Base-by-base conservation (phyloP, 2,329 filamentous ascomycete species). In the Trichoderma sp. region DNA sequence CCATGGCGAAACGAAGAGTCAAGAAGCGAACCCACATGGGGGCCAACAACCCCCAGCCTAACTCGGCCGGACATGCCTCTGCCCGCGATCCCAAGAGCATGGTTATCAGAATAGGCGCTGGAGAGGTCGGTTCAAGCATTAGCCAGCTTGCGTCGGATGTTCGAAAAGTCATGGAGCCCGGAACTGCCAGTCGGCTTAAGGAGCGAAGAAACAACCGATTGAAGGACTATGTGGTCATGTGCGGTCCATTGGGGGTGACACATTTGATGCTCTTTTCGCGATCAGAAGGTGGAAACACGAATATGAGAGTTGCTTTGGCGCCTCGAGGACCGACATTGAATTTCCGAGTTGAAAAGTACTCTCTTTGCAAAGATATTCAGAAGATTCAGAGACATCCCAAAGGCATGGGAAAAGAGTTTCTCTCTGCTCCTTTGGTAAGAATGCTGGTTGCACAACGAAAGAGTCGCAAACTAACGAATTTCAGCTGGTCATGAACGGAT, bases 401-500 rank as follows among this genome's bases (percentile, higher is more conserved):
- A 77, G 91, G 90, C 59, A 91, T 91, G 59, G 93, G 92, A 72
- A 95, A 95, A 78, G 93, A 97, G 79, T 97, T 93, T 76, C 85
- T 92, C 69, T 93, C 90, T 55, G 90, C 96, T 7, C 96, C 96
- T 71, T 82, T 98, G 81, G 89, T 91, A 87, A 72, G 83, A 73
- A 68, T 49, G 47, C 29, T 7, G 31, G n/a, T 16, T 37, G 10
- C n/a, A 10, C 2, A 5, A 2, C 19, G 1, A 1, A 57, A 57
- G 16, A 16, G 13, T 29, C 5, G 19, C 16, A 4, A 21, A 70
- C 74, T 81, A 76, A 81, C 73, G 7, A 37, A 14, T 62, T 33
- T 3, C 71, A 91, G 88, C 87, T 99, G 56, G 96, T 99, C 73
- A 98, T 99, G 96, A 99, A 99, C 83, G 97, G 97, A 80, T 97